Evolutionary conservation across 768 basidiomycete genomes (phyloP), one percentile per base, ranked within the genome.

Genomic region (Leucocoprinus sp.): DNA sequence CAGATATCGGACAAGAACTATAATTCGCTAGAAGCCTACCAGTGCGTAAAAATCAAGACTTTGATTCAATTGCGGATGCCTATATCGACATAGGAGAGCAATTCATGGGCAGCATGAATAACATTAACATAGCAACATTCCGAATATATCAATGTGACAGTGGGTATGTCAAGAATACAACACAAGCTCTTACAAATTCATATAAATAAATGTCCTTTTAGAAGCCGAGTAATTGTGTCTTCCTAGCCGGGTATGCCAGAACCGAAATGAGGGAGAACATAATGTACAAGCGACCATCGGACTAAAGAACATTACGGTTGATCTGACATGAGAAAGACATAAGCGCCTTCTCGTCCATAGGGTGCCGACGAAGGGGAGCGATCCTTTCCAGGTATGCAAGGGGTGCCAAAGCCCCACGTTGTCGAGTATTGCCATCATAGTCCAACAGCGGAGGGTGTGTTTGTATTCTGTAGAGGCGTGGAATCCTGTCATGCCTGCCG

Each of bases 281-380:
- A 39, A 12, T 36, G 22, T 42, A 41, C 23, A 14, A 31, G 11
- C 31, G 14, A 4, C n/a, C 39, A 45, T 33, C 28, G 24, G 17
- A 43, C 38, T 28, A 36, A 35, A 19, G 19, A 29, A 42, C 24
- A 52, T 28, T 26, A 23, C 38, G 34, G 18, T 34, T 43, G 41
- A 49, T 24, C 35, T 55, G 60, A 47, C 56, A 54, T 21, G 70
- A 61, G 51, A 82, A 75, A 1, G 75, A 74, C 70, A 82, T 82
- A 40, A 87, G 65, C 5, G 80, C 78, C 57, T 76, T 72, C 59
- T 85, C 82, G 56, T 87, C 84, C 43, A 82, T 58, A 2, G 81
- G 80, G 57, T 86, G 84, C 37, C 84, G 74, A 42, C 74, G 72
- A 14, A 72, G 73, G 12, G 78, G 79, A 14, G 80, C 70, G 9